A percentile compares a stretch with the other conserved stretches of the same genome.
phyloP scores from a whole-genome alignment of 2,329 filamentous ascomycete genomes.

The Cordyceps fumosorosea region DNA sequence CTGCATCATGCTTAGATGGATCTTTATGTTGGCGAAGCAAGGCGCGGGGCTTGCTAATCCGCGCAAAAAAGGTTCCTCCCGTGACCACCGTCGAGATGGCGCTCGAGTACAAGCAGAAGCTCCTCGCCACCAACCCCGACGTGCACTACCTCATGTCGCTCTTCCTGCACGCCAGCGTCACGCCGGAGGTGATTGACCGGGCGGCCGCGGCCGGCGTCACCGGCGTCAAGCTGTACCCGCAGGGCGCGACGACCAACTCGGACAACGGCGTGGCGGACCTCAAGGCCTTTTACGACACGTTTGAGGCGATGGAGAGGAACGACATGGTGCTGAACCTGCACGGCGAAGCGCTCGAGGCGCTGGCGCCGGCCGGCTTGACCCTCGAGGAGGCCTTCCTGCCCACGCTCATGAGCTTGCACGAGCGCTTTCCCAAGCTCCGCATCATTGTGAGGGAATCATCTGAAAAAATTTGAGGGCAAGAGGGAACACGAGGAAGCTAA shows the following conservation, averaged over 20 bases:
- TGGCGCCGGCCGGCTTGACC: conserved; percentile 40
- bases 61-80: conserved; percentile 36
- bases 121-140: conserved; percentile 53
- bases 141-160: conserved; percentile 71
- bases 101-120: conserved; percentile 56
- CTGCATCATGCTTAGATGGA: too few relatives aligned
- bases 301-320: conserved; percentile 81
- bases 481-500: neutral
- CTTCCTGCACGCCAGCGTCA: conserved; percentile 58
- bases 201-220: conserved; percentile 65
- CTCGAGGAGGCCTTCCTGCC: conserved; percentile 64
- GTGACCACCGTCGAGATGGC: conserved; percentile 53
- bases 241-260: conserved; percentile 58
- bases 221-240: conserved; percentile 66
- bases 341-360: conserved; percentile 62
- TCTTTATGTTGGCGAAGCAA: neutral
- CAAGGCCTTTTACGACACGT: conserved; percentile 68
- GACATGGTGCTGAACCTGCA: conserved; percentile 88
- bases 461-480: neutral
- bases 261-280: conserved; percentile 64
- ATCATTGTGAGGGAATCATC: conserved; percentile 38
- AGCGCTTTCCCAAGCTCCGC: conserved; percentile 64
- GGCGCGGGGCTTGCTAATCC: neutral
- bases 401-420: conserved; percentile 66
- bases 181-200: conserved; percentile 62